Evolutionary conservation across 1,284 basidiomycete genomes (phyloP), one percentile per base, ranked within the genome.

Genomic region (Sporisorium iseilematis-ciliati): DNA sequence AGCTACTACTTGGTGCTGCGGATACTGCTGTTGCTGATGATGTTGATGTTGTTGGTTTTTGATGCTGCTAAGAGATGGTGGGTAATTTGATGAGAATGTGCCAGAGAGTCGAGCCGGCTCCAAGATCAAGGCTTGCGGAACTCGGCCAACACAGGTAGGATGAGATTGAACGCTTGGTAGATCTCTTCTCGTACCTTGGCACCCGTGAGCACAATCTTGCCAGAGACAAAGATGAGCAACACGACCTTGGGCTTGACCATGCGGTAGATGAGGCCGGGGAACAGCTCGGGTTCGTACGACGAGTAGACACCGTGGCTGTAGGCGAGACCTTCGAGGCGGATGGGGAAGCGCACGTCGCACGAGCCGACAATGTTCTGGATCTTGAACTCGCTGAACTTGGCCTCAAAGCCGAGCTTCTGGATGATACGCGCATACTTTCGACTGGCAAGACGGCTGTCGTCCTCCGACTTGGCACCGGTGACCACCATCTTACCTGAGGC

Each of bases 231-330:
- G 85, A 99, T 99, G 64, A 99, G 89, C 38, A 99, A 88, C 57
- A 99, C 97, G 75, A 99, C 97, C 88, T 99, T 99, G 14, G 97
- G 97, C 87, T 99, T 98, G 87, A 98, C 93, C 97, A 99, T 99
- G 81, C 97, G 93, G 86, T 99, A 99, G 86, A 99, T 99, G 50
- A 99, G 89, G 82, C 97, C 96, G 65, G 97, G 97, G 91, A 99
- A 99, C 61, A 99, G 88, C 94, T 97, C 96, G 56, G 95, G 95
- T 86, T 97, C 95, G 81, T 98, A 98, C 80, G 92, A 94, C 86
- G 93, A 95, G 89, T 97, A 97, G 88, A 95, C 93, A 86, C 96
- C 96, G 90, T 99, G 97, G 82, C 91, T 92, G 88, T 97, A 99
- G 6, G 96, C 96, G 66, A 99, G 89, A 65, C 97, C 97, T 87